Evolutionary conservation across 371 early-diverging fungal species (phyloP), one percentile per base, ranked within the genome.

Genomic region (Syncephalis plumigaleata): DNA sequence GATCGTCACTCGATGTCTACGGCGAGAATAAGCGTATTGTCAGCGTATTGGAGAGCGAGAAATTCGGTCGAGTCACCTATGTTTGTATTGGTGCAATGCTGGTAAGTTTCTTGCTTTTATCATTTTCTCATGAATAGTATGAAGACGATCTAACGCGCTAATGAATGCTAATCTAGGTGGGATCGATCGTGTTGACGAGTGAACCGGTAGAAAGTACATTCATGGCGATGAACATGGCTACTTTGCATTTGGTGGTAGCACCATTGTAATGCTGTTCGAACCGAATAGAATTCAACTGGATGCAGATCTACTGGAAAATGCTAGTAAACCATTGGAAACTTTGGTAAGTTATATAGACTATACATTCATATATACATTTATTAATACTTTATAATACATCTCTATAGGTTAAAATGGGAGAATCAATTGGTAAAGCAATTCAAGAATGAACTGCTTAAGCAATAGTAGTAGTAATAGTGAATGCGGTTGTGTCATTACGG

Each of bases 61-160:
- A 65, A 24, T 84, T 81, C 65, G 88, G 88, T 17, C 67, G 63
- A 17, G 81, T 87, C 2, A 85, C 83, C 0, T 63, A 75, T 48
- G 73, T 82, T 0, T 59, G 70, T 45, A 73, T 91, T 45, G 91
- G 91, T 9, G 86, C 88, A 8, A 84, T 87, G 85, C 77, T 91
- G 81, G 87, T 61, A 43, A 17, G 43, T 22, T 7, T 40, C 7
- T 9, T n/a, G 37, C 9, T 9, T 9, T n/a, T n/a, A n/a, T 9
- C 9, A 9, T 36, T n/a, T 9, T 18, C 40, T 7, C 21, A 8
- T 15, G 18, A 18, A 7, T 21, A 8, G n/a, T 40, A 8, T 16
- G n/a, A 21, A 40, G 3, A 8, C 21, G 3, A 11, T 18, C 15
- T 43, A 18, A 22, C 9, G 22, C 3, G 16, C 4, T 16, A 18